Percentiles rank a stretch among this genome's conserved stretches.
These are phyloP conservation scores for Nitzschia palea DNA, from an alignment of 108 stramenopile genomes.

Conservation along the genomic window DNA sequence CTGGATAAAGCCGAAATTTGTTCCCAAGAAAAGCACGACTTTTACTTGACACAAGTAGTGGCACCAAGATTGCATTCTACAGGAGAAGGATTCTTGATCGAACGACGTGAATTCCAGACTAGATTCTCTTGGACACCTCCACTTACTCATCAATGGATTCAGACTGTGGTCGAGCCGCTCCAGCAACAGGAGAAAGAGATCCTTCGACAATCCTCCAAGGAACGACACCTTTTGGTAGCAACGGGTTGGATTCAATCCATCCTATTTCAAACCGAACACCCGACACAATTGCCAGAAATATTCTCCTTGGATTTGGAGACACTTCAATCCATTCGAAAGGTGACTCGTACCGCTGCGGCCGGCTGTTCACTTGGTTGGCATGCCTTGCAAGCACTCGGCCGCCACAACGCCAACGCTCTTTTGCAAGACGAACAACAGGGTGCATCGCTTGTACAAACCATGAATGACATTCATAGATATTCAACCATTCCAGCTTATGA, in stretches of 20 bases:
- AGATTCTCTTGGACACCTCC: conserved; percentile 24
- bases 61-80: conserved; percentile 35
- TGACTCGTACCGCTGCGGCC: conserved; percentile 53
- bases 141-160: conserved; percentile 24
- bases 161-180: not conserved
- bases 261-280: conserved; percentile 32
- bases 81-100: conserved; percentile 37
- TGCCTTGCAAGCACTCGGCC: conserved; percentile 16
- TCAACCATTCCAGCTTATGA: conserved; percentile 18
- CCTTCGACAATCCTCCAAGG: not conserved
- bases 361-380: conserved; percentile 61
- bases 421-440: conserved; percentile 2
- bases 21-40: conserved; percentile 37
- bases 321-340: conserved; percentile 40
- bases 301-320: conserved; percentile 39
- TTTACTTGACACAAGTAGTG: conserved; percentile 39
- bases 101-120: conserved; percentile 33
- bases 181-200: not conserved
- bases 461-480: conserved; percentile 6
- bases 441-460: conserved; percentile 12
- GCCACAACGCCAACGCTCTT: not conserved
- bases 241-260: conserved; percentile 56
- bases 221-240: conserved; percentile 4
- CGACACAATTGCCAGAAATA: conserved; percentile 49
- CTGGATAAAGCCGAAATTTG: conserved; percentile 59